Evolutionary conservation across 169 alveolate genomes (phyloP), one percentile per base, ranked within the genome.

Genomic region (Plasmodium gaboni): DNA sequence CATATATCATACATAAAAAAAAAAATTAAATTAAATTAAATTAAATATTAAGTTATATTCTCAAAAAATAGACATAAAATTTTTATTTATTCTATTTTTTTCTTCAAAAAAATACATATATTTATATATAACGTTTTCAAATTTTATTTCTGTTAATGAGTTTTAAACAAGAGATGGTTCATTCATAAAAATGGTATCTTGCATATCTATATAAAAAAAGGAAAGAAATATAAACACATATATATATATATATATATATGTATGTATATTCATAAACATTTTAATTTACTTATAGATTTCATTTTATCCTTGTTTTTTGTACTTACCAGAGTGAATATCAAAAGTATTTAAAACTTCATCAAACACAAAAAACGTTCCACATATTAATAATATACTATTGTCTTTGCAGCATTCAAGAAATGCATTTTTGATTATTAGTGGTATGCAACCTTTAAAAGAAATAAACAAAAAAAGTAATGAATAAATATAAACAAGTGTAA

Each of bases 301-400:
- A 38, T 38, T 38, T 38, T 38, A 38, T 12, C 10, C 15, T 26
- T 61, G 15, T 32, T 72, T 10, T 15, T 19, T 17, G 19, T 10
- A 38, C 68, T 9, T 68, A 83, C 91, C 85, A 46, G 91, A 53
- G 42, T 42, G 26, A 17, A 83, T 83, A 68, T 83, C 92, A 46
- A 91, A 72, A 4, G 88, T 7, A 13, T 64, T 42, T 44, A 85
- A 74, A 68, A 91, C 85, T 55, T 91, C 92, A 8, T 74, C 88
- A 67, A 91, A 87, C 44, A 91, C 74, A 55, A 87, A 91, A 44
- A 91, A 90, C 17, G 93, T 87, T 3, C 94, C 94, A 50, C 89
- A 68, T 24, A 91, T 46, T 15, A 91, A 76, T 26, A 91, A 70
- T 57, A 91, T 71, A 48, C 85, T 70, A 32, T 73, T 86, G 73